These are phyloP conservation scores for Echria macrotheca DNA, from an alignment of 495 filamentous ascomycete species.

Conservation along the genomic window DNA sequence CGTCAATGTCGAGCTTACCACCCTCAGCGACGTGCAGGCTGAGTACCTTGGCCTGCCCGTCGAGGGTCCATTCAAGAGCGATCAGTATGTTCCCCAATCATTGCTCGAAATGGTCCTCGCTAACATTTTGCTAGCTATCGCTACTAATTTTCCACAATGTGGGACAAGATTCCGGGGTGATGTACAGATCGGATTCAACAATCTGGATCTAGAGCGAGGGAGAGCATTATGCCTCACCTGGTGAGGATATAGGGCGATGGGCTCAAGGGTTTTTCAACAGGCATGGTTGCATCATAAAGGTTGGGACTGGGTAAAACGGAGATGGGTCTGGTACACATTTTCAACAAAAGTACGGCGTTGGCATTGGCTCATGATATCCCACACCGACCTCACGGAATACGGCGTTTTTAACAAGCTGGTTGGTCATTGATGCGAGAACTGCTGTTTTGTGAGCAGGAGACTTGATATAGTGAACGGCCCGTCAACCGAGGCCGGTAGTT, in stretches of 20 bases:
- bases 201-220: constrained; percentile 18
- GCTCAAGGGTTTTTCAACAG: constrained; percentile 40
- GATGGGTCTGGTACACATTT: constrained; percentile 47
- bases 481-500: constrained; percentile 31
- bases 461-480: constrained; percentile 16
- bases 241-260: background rate
- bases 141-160: constrained; percentile 40
- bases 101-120: constrained; percentile 3
- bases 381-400: constrained; percentile 26
- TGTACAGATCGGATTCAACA: constrained; percentile 26
- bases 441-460: constrained; percentile 11
- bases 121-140: constrained; percentile 48
- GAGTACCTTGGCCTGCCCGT: constrained; percentile 84
- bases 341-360: constrained; percentile 52
- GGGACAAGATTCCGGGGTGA: background rate
- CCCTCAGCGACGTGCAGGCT: constrained; percentile 76
- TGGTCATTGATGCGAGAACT: constrained; percentile 13
- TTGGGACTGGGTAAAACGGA: constrained; percentile 37
- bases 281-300: constrained; percentile 45
- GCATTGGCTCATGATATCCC: constrained; percentile 46
- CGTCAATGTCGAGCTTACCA: constrained; percentile 90
- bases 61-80: constrained; percentile 92
- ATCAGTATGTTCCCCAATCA: constrained; percentile 48
- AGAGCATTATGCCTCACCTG: too few relatives aligned
- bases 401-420: constrained; percentile 30